Evolutionary conservation across 352 stramenopile genomes (phyloP), one percentile per base, ranked within the genome.

Genomic region (Phytophthora uliginosa): DNA sequence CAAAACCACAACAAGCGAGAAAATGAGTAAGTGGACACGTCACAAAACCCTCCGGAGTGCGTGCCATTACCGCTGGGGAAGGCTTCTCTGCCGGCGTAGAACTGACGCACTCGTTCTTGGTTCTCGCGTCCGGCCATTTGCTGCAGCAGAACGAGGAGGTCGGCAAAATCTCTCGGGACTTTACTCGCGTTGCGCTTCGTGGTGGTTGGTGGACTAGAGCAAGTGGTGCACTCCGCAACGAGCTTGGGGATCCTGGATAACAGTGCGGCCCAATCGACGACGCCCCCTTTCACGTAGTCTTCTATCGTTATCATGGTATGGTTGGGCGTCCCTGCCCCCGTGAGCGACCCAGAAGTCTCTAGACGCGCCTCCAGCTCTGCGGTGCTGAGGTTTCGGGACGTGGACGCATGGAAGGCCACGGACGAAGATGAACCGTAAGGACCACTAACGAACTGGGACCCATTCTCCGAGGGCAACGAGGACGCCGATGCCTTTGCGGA

Each of bases 81-180:
- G 4, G 66, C 20, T 22, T 78, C 72, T 15, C 66, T 71, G 4
- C 82, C 78, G 9, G 62, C 75, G 59, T 94, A 94, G 71, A 82
- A 94, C 17, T 78, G 71, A 28, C 76, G 56, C 18, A 92, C 85
- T 63, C 90, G 79, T 5, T 71, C 60, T 60, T 92, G 84, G 34
- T 78, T 81, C 22, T 94, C 86, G 18, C 78, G 83, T 10, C 77
- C 63, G 5, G 79, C 83, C 83, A 92, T 90, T 74, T 90, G 86
- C 54, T 78, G 76, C 24, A 93, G 71, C 33, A 90, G 63, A 7
- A 82, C 78, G 18, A 84, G 65, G 31, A 89, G 69, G 20, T 66
- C 51, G 17, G 36, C 45, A 73, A 89, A 82, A 45, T 71, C 74
- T 10, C 26, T 47, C 1, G 55, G 18, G n/a, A 22, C 22, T 22